A percentile compares a stretch with the other conserved stretches of the same genome.
phyloP scores from a whole-genome alignment of 176 grass and related monocot species.

The Cenchrus purpureus region DNA sequence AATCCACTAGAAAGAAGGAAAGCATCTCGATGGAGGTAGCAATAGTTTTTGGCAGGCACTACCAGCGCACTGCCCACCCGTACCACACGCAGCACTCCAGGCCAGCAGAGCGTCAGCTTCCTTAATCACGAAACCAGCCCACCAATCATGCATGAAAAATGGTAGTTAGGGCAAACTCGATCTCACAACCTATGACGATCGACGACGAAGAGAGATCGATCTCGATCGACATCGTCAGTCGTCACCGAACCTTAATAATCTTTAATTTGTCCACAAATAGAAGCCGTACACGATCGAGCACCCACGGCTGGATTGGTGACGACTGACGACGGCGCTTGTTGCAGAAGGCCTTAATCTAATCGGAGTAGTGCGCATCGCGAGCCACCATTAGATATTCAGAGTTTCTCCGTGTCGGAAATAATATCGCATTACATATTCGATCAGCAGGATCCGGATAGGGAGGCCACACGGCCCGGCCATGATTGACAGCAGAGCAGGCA shows the following conservation, averaged over 20 bases:
- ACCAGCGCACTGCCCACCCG: not conserved
- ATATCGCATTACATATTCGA: not conserved
- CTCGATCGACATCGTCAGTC: not conserved
- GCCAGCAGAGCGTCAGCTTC: not conserved
- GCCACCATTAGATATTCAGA: not conserved
- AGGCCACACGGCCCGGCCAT: not conserved
- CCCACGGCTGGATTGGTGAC: not conserved
- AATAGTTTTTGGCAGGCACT: constrained; percentile 7
- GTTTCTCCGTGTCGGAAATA: not conserved
- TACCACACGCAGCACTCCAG: not conserved
- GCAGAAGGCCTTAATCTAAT: not conserved
- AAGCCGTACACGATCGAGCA: not conserved
- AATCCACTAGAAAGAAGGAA: not conserved
- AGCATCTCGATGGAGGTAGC: not conserved
- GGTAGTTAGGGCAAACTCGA: not conserved
- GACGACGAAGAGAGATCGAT: not conserved
- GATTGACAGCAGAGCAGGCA: not conserved
- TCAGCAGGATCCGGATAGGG: not conserved
- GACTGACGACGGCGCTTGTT: not conserved
- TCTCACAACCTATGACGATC: constrained; percentile 8
- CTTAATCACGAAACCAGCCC: not conserved
- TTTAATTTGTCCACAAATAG: not conserved
- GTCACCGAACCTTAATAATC: not conserved
- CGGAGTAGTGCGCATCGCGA: not conserved
- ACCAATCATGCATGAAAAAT: not conserved